Evolutionary conservation across 108 stramenopile genomes (phyloP).

Genomic region (Pseudonitzschia multistriata): DNA sequence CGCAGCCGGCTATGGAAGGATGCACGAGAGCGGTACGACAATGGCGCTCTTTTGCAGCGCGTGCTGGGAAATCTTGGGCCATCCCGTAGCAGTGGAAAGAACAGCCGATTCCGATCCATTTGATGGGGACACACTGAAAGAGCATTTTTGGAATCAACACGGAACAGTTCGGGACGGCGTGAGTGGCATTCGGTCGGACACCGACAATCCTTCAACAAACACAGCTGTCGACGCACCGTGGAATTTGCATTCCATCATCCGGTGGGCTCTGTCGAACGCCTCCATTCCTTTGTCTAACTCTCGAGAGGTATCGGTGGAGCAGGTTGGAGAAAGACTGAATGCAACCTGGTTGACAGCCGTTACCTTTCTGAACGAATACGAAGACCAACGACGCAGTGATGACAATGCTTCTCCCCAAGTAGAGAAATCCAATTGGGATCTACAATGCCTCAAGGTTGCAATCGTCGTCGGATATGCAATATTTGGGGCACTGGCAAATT

Average conservation of each 20-base stretch:
- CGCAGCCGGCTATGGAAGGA: background rate
- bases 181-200: too few species aligned
- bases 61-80: background rate
- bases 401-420: background rate
- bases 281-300: background rate
- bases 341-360: conserved; percentile 1
- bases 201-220: background rate
- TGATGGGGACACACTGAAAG: background rate
- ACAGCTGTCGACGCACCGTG: background rate
- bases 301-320: background rate
- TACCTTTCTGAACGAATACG: background rate
- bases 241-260: background rate
- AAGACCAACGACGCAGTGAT: background rate
- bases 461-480: conserved; percentile 20
- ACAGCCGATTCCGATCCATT: background rate
- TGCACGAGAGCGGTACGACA: background rate
- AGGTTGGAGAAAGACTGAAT: background rate
- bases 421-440: background rate
- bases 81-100: background rate
- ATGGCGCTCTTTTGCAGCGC: background rate
- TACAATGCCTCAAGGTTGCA: conserved; percentile 12
- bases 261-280: background rate
- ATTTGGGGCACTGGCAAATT: conserved; percentile 13
- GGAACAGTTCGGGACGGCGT: too few species aligned
- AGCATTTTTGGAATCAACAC: background rate